A percentile compares a stretch with the other conserved stretches of the same genome.
Evolutionary conservation across 768 basidiomycete species (phyloP).

Genomic region (Boletellus sp.): DNA sequence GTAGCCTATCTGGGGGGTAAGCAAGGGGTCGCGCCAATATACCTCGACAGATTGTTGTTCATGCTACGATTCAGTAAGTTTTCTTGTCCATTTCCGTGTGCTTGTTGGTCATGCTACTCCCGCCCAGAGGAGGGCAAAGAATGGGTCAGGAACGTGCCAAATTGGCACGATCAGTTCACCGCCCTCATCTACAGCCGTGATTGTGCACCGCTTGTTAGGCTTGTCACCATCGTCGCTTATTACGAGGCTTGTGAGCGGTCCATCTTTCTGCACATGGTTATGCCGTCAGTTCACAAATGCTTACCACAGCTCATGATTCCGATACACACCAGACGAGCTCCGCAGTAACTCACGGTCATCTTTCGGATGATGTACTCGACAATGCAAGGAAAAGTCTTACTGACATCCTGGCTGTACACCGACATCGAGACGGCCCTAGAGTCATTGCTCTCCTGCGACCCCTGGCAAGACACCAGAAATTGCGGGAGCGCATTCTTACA

Average conservation of each 20-base stretch:
- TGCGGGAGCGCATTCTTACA: constrained; percentile 16
- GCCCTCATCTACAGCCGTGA: constrained; percentile 4
- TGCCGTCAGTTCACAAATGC: not conserved
- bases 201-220: constrained; percentile 10
- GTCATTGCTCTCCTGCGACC: constrained; percentile 22
- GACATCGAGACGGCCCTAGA: constrained; percentile 18
- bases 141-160: constrained; percentile 7
- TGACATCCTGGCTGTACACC: constrained; percentile 8
- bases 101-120: not conserved
- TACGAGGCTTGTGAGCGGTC: constrained; percentile 14
- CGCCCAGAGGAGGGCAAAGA: constrained; percentile 12
- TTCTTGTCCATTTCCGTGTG: not conserved
- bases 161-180: constrained; percentile 10
- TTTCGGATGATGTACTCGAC: constrained; percentile 2
- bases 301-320: constrained; percentile 3
- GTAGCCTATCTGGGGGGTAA: constrained; percentile 4
- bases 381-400: constrained; percentile 15
- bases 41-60: constrained; percentile 17
- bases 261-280: too few species aligned
- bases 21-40: constrained; percentile 10
- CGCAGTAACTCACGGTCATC: not conserved
- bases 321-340: constrained; percentile 4
- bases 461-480: constrained; percentile 14
- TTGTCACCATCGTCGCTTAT: constrained; percentile 20
- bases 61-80: constrained; percentile 19